A percentile compares a stretch with the other conserved stretches of the same genome.
Conservation (phyloP, 2,329 filamentous ascomycete genomes). For the Exophiala alcalophila region DNA sequence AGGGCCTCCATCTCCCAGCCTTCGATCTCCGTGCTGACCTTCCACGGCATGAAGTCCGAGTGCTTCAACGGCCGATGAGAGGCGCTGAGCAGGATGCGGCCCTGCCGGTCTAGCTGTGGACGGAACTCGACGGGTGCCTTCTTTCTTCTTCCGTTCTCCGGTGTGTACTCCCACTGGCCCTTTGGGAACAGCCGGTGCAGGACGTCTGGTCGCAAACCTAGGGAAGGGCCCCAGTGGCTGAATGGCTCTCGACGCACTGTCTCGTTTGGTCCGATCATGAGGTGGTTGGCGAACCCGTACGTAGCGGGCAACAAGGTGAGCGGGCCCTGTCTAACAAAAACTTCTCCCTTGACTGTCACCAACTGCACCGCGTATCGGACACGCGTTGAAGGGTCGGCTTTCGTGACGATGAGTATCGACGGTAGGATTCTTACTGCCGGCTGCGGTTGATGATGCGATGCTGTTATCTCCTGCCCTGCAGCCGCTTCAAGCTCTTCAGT, state of each 20-base stretch:
- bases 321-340: slow-evolving; percentile 4
- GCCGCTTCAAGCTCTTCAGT: no score
- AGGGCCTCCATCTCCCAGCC: slow-evolving; percentile 22
- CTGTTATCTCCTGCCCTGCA: no score
- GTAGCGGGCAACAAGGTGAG: slow-evolving; percentile 8
- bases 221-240: neutral
- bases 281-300: slow-evolving; percentile 7
- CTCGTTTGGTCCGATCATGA: slow-evolving; percentile 4
- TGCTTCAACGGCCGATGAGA: slow-evolving; percentile 11
- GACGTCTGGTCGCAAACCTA: slow-evolving; percentile 3
- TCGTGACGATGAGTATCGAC: slow-evolving; percentile 6
- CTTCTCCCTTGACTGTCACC: slow-evolving; percentile 12
- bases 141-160: slow-evolving; percentile 10
- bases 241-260: slow-evolving; percentile 5
- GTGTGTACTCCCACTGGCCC: slow-evolving; percentile 12
- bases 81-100: slow-evolving; percentile 13
- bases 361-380: slow-evolving; percentile 5
- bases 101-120: slow-evolving; percentile 11
- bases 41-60: slow-evolving; percentile 7
- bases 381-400: slow-evolving; percentile 9
- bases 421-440: no score
- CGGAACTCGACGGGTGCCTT: slow-evolving; percentile 12
- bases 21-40: slow-evolving; percentile 18
- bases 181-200: slow-evolving; percentile 13
- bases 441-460: no score